These are phyloP conservation scores for Parathielavia hyrcaniae DNA, from an alignment of 495 filamentous ascomycete genomes.

Conservation along the genomic window DNA sequence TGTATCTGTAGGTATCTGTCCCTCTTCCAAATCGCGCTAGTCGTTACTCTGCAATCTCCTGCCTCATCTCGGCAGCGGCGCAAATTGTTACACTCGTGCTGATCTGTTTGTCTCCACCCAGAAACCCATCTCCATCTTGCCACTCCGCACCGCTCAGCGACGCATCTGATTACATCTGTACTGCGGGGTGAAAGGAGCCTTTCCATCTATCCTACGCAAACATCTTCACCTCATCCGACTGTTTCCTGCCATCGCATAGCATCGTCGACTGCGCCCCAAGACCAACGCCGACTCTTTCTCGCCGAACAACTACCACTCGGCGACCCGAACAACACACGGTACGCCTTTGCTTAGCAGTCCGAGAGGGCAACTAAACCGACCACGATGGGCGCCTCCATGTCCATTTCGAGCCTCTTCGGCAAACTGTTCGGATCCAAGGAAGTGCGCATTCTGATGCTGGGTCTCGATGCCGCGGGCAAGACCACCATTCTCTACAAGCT, in stretches of 20 bases:
- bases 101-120: not conserved
- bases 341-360: constrained; percentile 5
- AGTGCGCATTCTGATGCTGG: constrained; percentile 96
- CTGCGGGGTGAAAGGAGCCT: not conserved
- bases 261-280: not conserved
- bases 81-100: not conserved
- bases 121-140: not conserved
- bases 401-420: constrained; percentile 47
- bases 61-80: not conserved
- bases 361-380: not conserved
- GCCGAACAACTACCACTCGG: too few species aligned
- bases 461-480: constrained; percentile 95
- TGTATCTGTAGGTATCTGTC: not conserved
- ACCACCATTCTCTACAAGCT: constrained; percentile 99
- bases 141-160: not conserved
- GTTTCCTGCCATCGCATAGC: not conserved
- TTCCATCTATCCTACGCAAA: not conserved
- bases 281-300: too few species aligned
- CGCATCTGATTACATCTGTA: not conserved
- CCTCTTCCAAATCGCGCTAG: not conserved
- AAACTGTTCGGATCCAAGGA: constrained; percentile 99
- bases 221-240: not conserved
- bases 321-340: not conserved
- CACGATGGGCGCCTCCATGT: constrained; percentile 28
- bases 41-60: not conserved